Evolutionary conservation across 1,139 yeast species (phyloP).

Genomic region (Suzukiozyma palmioleophila): DNA sequence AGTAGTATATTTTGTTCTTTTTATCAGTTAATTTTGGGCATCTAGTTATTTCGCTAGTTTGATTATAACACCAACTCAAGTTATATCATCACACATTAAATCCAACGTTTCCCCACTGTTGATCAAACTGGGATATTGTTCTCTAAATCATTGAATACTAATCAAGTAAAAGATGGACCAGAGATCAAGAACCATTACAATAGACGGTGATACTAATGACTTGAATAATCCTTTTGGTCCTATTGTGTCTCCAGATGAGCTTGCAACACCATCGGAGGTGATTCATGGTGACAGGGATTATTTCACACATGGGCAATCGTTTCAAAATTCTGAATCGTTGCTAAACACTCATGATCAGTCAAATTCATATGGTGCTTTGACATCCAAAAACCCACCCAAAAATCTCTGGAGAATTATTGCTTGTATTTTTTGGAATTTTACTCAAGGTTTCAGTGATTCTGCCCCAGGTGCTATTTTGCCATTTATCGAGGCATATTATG

Average conservation of each 20-base stretch:
- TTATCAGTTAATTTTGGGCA: no score
- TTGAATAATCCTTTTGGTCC: not conserved
- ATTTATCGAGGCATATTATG: conserved; percentile 33
- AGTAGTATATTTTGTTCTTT: no score
- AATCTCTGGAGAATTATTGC: conserved; percentile 41
- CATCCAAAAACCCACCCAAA: conserved; percentile 35
- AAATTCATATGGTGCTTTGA: conserved; percentile 10
- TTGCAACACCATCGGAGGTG: conserved; percentile 2
- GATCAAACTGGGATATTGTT: no score
- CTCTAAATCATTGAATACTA: no score
- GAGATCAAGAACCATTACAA: not conserved
- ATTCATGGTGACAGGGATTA: conserved; percentile 2
- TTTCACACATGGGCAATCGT: conserved; percentile 1
- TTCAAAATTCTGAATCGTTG: not conserved
- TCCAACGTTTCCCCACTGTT: no score
- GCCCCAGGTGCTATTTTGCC: conserved; percentile 48
- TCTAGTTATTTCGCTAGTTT: no score
- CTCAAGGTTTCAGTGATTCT: conserved; percentile 35
- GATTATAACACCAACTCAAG: no score
- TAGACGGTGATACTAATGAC: not conserved
- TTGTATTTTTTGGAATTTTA: conserved; percentile 37
- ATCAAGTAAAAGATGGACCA: not conserved
- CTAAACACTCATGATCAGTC: not conserved
- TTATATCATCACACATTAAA: no score
- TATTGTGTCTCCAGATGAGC: conserved; percentile 1